Evolutionary conservation across 257 asterid species (phyloP).

Genomic region (Solanum clarkiae): DNA sequence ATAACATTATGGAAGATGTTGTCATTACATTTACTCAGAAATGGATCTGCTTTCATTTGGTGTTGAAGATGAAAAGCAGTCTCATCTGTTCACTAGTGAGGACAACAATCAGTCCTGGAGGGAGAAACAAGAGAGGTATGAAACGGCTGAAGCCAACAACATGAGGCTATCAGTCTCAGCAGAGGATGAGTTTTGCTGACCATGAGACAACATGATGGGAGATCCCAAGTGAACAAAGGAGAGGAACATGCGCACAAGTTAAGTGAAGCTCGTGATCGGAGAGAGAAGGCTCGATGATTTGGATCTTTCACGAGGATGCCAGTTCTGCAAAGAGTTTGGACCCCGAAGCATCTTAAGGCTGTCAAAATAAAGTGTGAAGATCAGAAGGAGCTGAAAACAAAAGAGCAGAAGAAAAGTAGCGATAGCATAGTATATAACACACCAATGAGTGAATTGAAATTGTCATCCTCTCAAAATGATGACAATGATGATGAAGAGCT

Average conservation of each 20-base stretch:
- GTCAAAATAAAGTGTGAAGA: conserved; percentile 31
- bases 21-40: conserved; percentile 41
- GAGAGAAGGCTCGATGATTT: conserved; percentile 53
- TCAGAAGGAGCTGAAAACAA: conserved; percentile 39
- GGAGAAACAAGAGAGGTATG: conserved; percentile 38
- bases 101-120: conserved; percentile 83
- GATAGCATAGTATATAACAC: conserved; percentile 65
- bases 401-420: conserved; percentile 19
- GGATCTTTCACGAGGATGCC: conserved; percentile 43
- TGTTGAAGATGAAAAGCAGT: conserved; percentile 65
- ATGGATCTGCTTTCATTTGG: conserved; percentile 91
- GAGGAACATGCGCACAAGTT: conserved; percentile 45
- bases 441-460: conserved; percentile 48
- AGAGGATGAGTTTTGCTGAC: conserved; percentile 41
- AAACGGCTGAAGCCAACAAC: conserved; percentile 33
- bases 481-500: conserved; percentile 11
- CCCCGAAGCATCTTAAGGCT: conserved; percentile 54
- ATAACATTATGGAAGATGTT: conserved; percentile 38
- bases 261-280: conserved; percentile 65
- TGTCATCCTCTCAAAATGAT: conserved; percentile 12
- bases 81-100: conserved; percentile 61
- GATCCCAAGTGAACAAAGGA: conserved; percentile 7
- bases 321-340: conserved; percentile 89
- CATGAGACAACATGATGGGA: conserved; percentile 16
- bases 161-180: conserved; percentile 29